These are phyloP conservation scores for Vigna radiata DNA, from an alignment of 306 rosid genomes.

Conservation along the genomic window DNA sequence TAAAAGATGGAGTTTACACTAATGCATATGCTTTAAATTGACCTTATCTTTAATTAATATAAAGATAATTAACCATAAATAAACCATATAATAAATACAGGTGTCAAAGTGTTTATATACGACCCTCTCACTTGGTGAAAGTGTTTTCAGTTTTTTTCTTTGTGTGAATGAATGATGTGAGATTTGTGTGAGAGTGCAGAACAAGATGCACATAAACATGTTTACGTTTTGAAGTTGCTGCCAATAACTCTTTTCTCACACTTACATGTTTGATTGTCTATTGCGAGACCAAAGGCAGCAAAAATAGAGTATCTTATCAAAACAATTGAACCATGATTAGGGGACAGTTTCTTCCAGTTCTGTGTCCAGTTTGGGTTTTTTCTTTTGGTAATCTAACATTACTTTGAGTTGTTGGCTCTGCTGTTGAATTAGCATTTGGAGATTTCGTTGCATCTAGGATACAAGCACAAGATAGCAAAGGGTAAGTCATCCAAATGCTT, in stretches of 20 bases:
- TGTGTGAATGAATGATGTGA: background rate
- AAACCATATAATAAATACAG: background rate
- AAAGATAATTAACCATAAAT: background rate
- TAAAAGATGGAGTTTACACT: no score
- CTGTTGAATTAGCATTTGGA: slow-evolving; percentile 48
- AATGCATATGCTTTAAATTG: no score
- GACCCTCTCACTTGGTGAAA: background rate
- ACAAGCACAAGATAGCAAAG: background rate
- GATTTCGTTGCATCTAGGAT: slow-evolving; percentile 52
- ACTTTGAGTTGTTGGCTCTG: slow-evolving; percentile 45
- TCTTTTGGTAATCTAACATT: slow-evolving; percentile 41
- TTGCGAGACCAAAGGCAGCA: background rate
- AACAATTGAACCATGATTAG: slow-evolving; percentile 31
- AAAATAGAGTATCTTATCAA: background rate
- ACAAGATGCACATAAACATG: background rate
- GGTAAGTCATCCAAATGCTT: background rate
- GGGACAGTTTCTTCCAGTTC: slow-evolving; percentile 7
- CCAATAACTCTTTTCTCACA: background rate
- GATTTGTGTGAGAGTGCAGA: background rate
- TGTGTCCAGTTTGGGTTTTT: slow-evolving; percentile 24
- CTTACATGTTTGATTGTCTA: slow-evolving; percentile 21
- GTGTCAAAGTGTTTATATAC: background rate
- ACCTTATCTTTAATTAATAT: no score
- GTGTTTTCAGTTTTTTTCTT: background rate
- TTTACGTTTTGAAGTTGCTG: background rate